Evolutionary conservation across 23 red algal species (phyloP).

Genomic region (Gracilariopsis chorda): DNA sequence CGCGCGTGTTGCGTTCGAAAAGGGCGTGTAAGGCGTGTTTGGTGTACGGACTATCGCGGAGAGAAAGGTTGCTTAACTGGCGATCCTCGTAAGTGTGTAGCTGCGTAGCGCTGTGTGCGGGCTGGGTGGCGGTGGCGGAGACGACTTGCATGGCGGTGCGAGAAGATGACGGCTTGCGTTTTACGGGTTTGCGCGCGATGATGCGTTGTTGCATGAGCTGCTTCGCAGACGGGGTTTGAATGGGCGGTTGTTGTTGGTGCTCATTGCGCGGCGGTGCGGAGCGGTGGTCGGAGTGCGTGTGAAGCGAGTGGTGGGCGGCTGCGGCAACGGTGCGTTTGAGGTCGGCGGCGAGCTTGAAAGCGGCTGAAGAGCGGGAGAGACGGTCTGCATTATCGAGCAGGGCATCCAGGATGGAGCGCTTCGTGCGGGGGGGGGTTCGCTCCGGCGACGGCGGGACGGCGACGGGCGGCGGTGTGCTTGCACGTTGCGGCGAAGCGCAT

Average conservation of each 20-base stretch:
- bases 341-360: neutral
- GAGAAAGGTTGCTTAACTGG: neutral
- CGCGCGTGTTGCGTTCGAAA: constrained; percentile 7
- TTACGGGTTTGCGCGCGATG: neutral
- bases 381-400: neutral
- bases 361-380: neutral
- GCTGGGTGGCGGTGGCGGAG: neutral
- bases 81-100: neutral
- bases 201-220: neutral
- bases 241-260: neutral
- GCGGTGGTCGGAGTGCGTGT: neutral
- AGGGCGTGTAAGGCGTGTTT: neutral
- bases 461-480: too few relatives aligned
- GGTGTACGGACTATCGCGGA: neutral
- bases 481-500: too few relatives aligned
- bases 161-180: too few relatives aligned
- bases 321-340: neutral
- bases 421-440: neutral
- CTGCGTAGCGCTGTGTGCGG: neutral
- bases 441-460: neutral
- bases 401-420: neutral
- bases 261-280: neutral
- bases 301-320: neutral
- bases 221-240: neutral
- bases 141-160: neutral